Evolutionary conservation across 2,329 filamentous ascomycete species (phyloP), one percentile per base, ranked within the genome.

Genomic region (Pestalotiopsis sp.): DNA sequence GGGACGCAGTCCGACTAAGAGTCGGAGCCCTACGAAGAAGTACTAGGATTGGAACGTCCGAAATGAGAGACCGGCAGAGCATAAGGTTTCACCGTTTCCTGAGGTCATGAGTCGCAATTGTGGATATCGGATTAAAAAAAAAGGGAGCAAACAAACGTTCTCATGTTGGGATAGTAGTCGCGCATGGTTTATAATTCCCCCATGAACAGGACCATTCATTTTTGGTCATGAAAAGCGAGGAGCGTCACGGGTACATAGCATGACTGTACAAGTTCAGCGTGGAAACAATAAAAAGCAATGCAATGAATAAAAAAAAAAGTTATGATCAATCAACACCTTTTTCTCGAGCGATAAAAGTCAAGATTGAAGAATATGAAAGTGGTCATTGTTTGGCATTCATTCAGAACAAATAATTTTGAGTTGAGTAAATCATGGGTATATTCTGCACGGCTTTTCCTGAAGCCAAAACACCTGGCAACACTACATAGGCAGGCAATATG

Each of bases 21-120:
- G 81, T 13, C 76, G 81, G 20, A 89, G 86, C 66, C 86, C 86
- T 0, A 74, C 82, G 9, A 88, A 88, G 75, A 68, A 72, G 39
- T 81, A 81, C 41, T 82, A 64, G 11, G 61, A 25, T 25, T 14
- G 6, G 13, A 11, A 17, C 23, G n/a, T 23, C 23, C 5, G 38
- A 38, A 2, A 59, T 59, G 20, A 58, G n/a, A 14, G 56, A 14
- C 23, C 23, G 23, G 23, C 27, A 7, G 6, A 31, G 27, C 27
- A 9, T 7, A 6, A 31, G 27, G 27, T 31, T 31, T 6, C 27
- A 6, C 27, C 27, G 27, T 27, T 27, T 31, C 27, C 5, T 7
- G 27, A 6, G 6, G 7, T 31, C 27, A 6, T 31, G 6, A 31
- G 27, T 31, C 27, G 41, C 6, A n/a, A 45, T 14, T 13, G 41